Evolutionary conservation across 495 filamentous ascomycete species (phyloP).

Genomic region (Melanomma pulvis-pyrius): DNA sequence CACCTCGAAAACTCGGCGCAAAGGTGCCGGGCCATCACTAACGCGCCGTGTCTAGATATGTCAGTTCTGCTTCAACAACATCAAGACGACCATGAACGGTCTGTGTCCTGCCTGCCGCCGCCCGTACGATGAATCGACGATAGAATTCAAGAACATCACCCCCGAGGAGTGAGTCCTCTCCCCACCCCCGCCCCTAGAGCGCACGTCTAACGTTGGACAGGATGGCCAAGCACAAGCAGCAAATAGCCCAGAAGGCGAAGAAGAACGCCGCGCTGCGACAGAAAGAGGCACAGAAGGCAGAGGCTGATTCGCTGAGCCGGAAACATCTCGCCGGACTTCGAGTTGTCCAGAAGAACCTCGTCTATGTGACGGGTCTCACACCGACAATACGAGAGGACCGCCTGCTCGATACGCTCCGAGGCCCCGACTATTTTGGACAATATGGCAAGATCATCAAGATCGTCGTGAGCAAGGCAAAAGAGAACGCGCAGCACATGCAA

Average conservation of each 20-base stretch:
- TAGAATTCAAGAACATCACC: conserved; percentile 91
- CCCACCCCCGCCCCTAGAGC: background rate
- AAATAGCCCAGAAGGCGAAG: conserved; percentile 85
- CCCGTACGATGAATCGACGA: conserved; percentile 92
- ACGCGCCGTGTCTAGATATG: conserved; percentile 68
- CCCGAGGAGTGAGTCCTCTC: conserved; percentile 76
- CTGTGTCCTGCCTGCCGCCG: conserved; percentile 94
- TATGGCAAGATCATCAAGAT: conserved; percentile 99
- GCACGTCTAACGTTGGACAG: conserved; percentile 27
- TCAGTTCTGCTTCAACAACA: conserved; percentile 99
- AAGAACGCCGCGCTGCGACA: conserved; percentile 88
- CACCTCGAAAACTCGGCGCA: conserved; percentile 14
- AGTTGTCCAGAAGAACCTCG: conserved; percentile 96
- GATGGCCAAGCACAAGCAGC: conserved; percentile 63
- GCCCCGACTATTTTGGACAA: conserved; percentile 92
- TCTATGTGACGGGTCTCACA: conserved; percentile 94
- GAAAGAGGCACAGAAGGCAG: conserved; percentile 92
- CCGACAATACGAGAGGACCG: conserved; percentile 90
- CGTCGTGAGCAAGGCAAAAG: conserved; percentile 93
- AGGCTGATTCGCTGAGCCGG: conserved; percentile 90
- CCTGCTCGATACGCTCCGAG: conserved; percentile 81
- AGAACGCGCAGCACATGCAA: conserved; percentile 68
- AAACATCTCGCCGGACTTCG: conserved; percentile 94
- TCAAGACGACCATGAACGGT: conserved; percentile 92
- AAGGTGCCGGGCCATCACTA: conserved; percentile 11